Evolutionary conservation across 2,329 filamentous ascomycete genomes (phyloP).

Genomic region (Escovopsis weberi): DNA sequence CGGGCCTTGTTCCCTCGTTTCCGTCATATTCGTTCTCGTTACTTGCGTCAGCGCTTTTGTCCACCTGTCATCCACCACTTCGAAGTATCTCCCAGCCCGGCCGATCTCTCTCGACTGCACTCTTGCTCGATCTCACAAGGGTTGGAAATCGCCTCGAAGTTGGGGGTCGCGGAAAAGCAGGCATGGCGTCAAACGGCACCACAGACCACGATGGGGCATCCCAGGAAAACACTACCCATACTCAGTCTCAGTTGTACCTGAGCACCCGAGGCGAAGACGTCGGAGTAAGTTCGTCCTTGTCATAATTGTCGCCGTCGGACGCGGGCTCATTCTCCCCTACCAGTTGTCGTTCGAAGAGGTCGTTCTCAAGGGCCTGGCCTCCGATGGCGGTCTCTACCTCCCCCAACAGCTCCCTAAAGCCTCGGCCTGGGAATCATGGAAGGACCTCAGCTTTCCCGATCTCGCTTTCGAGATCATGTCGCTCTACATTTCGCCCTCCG

Average conservation of each 20-base stretch:
- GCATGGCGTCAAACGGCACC: constrained; percentile 28
- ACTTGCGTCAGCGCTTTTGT: neutral
- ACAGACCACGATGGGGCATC: constrained; percentile 17
- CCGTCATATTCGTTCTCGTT: too few relatives aligned
- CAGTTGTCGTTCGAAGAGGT: constrained; percentile 84
- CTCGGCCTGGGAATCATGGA: constrained; percentile 40
- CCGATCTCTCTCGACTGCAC: too few relatives aligned
- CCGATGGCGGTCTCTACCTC: constrained; percentile 79
- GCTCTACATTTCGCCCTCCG: constrained; percentile 69
- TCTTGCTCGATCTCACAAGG: too few relatives aligned
- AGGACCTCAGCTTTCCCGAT: constrained; percentile 63
- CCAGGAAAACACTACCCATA: constrained; percentile 19
- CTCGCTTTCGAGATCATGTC: constrained; percentile 75
- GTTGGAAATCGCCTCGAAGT: too few relatives aligned
- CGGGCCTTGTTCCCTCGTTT: too few relatives aligned
- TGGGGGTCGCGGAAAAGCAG: neutral
- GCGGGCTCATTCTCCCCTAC: neutral
- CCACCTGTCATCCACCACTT: constrained; percentile 3
- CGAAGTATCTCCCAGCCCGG: constrained; percentile 3
- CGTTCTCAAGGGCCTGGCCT: constrained; percentile 75
- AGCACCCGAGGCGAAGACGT: constrained; percentile 36
- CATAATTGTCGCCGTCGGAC: neutral
- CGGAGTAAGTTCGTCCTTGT: constrained; percentile 23
- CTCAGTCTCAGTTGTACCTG: constrained; percentile 33
- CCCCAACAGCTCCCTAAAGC: constrained; percentile 59